Percentiles rank a stretch among this genome's conserved stretches.
These are phyloP conservation scores for Pythium volutum DNA, from an alignment of 352 stramenopile genomes.

Conservation along the genomic window DNA sequence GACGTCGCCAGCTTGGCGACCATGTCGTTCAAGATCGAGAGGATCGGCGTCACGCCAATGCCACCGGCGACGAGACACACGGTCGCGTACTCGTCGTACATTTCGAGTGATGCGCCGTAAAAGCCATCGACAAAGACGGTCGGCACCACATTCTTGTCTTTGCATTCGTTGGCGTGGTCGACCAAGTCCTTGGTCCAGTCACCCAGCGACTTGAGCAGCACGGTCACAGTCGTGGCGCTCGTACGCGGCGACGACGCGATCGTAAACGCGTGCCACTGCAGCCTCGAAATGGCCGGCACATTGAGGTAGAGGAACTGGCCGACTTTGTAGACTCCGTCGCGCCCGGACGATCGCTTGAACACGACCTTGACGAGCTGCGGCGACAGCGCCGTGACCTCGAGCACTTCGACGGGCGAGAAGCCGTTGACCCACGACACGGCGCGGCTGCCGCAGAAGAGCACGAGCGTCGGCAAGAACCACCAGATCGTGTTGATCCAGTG, in stretches of 20 bases:
- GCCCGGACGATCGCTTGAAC: slow-evolving; percentile 21
- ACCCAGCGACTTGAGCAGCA: slow-evolving; percentile 42
- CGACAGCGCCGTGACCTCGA: slow-evolving; percentile 21
- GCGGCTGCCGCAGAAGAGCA: slow-evolving; percentile 40
- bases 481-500: slow-evolving; percentile 36
- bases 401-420: slow-evolving; percentile 28
- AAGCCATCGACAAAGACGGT: slow-evolving; percentile 44
- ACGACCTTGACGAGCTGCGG: slow-evolving; percentile 38
- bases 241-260: slow-evolving; percentile 37
- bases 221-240: slow-evolving; percentile 27
- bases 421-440: slow-evolving; percentile 27
- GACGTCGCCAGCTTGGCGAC: slow-evolving; percentile 22
- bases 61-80: slow-evolving; percentile 35
- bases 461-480: slow-evolving; percentile 37
- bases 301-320: slow-evolving; percentile 53
- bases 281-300: slow-evolving; percentile 42
- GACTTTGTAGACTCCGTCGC: slow-evolving; percentile 27
- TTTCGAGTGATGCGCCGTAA: slow-evolving; percentile 37
- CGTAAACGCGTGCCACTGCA: slow-evolving; percentile 55
- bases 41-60: slow-evolving; percentile 41
- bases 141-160: slow-evolving; percentile 22
- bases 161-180: slow-evolving; percentile 36
- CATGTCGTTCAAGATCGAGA: slow-evolving; percentile 43
- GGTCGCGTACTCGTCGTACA: slow-evolving; percentile 37
- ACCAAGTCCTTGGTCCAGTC: slow-evolving; percentile 36